These are phyloP conservation scores for Solanum medicagineum DNA, from an alignment of 257 asterid species.

Conservation along the genomic window DNA sequence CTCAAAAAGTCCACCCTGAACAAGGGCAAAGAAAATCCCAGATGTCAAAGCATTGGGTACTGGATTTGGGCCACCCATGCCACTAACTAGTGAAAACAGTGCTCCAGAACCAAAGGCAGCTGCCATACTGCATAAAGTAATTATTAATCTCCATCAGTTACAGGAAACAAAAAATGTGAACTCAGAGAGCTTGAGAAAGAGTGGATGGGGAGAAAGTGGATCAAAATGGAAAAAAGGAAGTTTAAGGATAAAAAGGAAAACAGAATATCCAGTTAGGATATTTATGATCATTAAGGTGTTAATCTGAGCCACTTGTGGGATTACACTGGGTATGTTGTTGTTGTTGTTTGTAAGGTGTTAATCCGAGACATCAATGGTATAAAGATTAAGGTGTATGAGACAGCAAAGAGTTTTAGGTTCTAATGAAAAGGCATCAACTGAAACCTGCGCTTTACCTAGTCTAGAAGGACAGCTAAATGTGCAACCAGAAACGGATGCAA, in stretches of 20 bases:
- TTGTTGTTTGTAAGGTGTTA: neutral
- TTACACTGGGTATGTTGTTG: too few species aligned
- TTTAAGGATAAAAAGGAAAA: neutral
- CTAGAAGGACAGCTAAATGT: neutral
- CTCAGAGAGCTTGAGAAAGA: neutral
- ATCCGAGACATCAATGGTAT: too few species aligned
- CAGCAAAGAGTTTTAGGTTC: neutral
- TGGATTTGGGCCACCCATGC: constrained; percentile 71
- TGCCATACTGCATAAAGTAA: constrained; percentile 56
- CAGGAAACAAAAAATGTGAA: neutral
- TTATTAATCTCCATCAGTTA: neutral
- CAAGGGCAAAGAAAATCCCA: constrained; percentile 78
- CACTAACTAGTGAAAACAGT: constrained; percentile 75
- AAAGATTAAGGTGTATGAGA: neutral
- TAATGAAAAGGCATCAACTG: neutral
- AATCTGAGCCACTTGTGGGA: too few species aligned
- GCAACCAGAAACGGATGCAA: neutral
- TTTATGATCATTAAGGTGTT: neutral
- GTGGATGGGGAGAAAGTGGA: neutral
- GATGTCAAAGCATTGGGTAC: constrained; percentile 57
- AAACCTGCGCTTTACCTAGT: neutral
- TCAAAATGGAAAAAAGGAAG: neutral
- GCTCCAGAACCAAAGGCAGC: constrained; percentile 96
- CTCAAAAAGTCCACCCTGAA: constrained; percentile 90
- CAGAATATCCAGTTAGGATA: neutral